phyloP scores from a whole-genome alignment of 2,329 filamentous ascomycete genomes.

The Penicillium occitanis region DNA sequence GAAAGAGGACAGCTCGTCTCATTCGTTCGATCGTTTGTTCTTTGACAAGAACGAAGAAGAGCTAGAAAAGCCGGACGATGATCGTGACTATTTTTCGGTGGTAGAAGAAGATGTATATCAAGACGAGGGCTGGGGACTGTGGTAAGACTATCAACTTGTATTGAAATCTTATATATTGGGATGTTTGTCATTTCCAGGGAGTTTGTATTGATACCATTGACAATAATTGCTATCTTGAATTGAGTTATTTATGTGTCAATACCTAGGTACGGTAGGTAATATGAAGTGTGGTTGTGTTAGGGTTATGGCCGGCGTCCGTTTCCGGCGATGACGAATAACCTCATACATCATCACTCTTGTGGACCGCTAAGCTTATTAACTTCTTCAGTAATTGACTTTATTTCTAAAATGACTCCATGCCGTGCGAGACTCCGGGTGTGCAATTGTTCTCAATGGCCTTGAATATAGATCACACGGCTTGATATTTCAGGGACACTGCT shows the following conservation, averaged over 20 bases:
- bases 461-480: too few species aligned
- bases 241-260: not conserved
- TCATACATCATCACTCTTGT: slow-evolving; percentile 14
- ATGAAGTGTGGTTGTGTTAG: not conserved
- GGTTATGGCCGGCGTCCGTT: slow-evolving; percentile 19
- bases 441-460: not conserved
- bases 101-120: slow-evolving; percentile 19
- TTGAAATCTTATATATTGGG: not conserved
- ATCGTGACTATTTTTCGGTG: slow-evolving; percentile 17
- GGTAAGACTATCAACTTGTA: slow-evolving; percentile 11
- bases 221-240: not conserved
- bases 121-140: slow-evolving; percentile 18
- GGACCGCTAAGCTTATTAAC: not conserved
- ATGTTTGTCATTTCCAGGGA: not conserved
- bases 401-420: not conserved
- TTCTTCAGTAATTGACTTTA: not conserved
- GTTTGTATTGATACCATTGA: not conserved
- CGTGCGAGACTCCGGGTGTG: not conserved
- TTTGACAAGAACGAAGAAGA: not conserved
- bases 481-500: too few species aligned
- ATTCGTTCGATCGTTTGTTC: not conserved
- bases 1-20: not conserved
- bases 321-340: slow-evolving; percentile 20
- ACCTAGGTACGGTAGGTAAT: not conserved
- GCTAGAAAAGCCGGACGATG: slow-evolving; percentile 3